Evolutionary conservation across 1,139 yeast genomes (phyloP).

Genomic region (Kodamaea sp.): DNA sequence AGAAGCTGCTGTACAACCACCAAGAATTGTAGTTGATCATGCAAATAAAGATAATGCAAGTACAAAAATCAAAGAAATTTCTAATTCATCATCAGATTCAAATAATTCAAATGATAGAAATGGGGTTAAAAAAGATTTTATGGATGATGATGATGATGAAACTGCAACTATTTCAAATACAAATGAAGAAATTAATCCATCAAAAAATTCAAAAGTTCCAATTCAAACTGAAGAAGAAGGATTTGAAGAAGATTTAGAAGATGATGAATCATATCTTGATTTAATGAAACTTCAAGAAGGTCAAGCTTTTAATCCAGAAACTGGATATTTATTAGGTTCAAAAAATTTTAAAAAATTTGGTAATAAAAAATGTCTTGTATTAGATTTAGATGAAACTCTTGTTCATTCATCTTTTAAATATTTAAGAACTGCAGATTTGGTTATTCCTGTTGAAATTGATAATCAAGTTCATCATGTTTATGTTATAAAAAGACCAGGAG

Average conservation of each 20-base stretch:
- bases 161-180: constrained; percentile 46
- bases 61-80: constrained; percentile 5
- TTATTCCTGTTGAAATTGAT: constrained; percentile 72
- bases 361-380: constrained; percentile 77
- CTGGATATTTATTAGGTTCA: constrained; percentile 62
- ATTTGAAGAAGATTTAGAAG: constrained; percentile 15
- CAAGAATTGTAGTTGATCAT: constrained; percentile 10
- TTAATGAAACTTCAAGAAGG: constrained; percentile 65
- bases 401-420: constrained; percentile 95
- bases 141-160: constrained; percentile 44
- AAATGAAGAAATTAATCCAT: constrained; percentile 27
- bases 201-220: constrained; percentile 5
- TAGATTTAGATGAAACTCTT: constrained; percentile 93
- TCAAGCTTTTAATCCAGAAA: constrained; percentile 53
- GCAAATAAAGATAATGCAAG: constrained; percentile 9
- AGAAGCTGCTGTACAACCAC: constrained; percentile 5
- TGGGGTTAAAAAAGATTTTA: constrained; percentile 23
- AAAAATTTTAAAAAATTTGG: constrained; percentile 28
- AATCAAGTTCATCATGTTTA: constrained; percentile 90
- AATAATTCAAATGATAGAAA: constrained; percentile 1
- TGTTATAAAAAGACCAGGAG: constrained; percentile 97
- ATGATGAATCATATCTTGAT: constrained; percentile 42
- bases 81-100: constrained; percentile 6
- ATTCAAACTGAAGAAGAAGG: constrained; percentile 9
- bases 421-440: constrained; percentile 89